phyloP scores from a whole-genome alignment of 1,139 yeast species.

The Candida tetrigidarum region DNA sequence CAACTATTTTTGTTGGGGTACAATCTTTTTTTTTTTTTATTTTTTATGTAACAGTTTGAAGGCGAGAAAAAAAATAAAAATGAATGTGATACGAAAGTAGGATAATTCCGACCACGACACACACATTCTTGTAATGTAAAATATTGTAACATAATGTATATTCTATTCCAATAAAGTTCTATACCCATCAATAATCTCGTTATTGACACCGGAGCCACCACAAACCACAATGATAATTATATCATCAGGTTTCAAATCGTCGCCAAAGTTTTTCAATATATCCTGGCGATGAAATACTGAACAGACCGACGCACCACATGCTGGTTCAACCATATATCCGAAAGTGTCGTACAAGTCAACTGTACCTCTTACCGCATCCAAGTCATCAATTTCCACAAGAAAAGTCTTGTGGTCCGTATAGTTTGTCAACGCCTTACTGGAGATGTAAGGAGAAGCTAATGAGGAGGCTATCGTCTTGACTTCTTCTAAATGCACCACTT shows the following conservation, averaged over 20 bases:
- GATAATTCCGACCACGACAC: background rate
- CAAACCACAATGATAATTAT: conserved; percentile 42
- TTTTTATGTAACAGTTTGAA: background rate
- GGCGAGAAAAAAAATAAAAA: background rate
- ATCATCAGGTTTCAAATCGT: conserved; percentile 31
- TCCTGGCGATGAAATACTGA: conserved; percentile 29
- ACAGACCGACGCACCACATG: conserved; percentile 45
- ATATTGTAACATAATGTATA: too few relatives aligned
- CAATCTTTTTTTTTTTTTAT: background rate
- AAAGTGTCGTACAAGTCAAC: conserved; percentile 30
- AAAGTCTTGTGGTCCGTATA: conserved; percentile 24
- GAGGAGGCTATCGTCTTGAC: conserved; percentile 44
- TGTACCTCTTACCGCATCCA: conserved; percentile 37
- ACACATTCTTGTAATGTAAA: background rate
- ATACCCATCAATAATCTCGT: conserved; percentile 24
- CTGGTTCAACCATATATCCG: conserved; percentile 39
- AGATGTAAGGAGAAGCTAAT: conserved; percentile 43
- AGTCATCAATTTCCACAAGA: conserved; percentile 37
- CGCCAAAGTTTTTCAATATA: conserved; percentile 26
- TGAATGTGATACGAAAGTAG: conserved; percentile 8
- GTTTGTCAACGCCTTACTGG: conserved; percentile 32
- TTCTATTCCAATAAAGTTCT: conserved; percentile 17
- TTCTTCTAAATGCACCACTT: conserved; percentile 29
- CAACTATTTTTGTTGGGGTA: conserved; percentile 7
- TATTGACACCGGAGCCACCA: conserved; percentile 41